Evolutionary conservation across 2,329 filamentous ascomycete species (phyloP), one percentile per base, ranked within the genome.

Genomic region (Apiospora aurea): DNA sequence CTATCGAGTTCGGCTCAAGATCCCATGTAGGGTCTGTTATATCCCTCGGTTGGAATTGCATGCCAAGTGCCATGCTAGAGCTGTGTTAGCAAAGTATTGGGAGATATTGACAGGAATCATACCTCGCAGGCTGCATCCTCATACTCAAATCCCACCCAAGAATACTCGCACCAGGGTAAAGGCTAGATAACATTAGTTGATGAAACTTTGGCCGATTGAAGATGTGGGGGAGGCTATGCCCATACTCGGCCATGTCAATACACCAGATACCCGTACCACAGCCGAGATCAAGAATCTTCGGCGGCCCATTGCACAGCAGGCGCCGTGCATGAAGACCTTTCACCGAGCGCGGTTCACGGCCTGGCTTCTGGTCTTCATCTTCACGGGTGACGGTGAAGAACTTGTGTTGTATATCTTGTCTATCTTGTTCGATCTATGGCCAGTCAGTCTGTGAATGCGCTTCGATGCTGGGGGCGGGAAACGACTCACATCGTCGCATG

Each of bases 181-280:
- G 34, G 53, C 61, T 70, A 6, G 29, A 41, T 18, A 21, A 6
- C 24, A 26, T 43, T n/a, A 57, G 68, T 53, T n/a, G 16, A 11
- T 69, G 4, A n/a, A 41, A 18, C 16, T 14, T 13, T 29, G 34
- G 24, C 18, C 16, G 46, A 21, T 41, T n/a, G n/a, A 21, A 10
- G 47, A 41, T 29, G 34, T 38, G 29, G 44, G 29, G 47, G 38
- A 51, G 26, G 57, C 18, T 13, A 41, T 69, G 44, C 26, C 81
- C 90, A 83, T 85, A 94, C 88, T 93, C 91, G 74, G 93, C 93
- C 83, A 97, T 92, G 76, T 96, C 93, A 77, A 97, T 93, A 53
- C 93, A 90, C 96, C 96, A 98, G 73, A 97, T 96, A 51, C 94
- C 95, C 0, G 94, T 97, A 26, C 95, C 96, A 74, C 93, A 95